Evolutionary conservation across 345 rosid species (phyloP), one percentile per base, ranked within the genome.

Genomic region (Turritis glabra): DNA sequence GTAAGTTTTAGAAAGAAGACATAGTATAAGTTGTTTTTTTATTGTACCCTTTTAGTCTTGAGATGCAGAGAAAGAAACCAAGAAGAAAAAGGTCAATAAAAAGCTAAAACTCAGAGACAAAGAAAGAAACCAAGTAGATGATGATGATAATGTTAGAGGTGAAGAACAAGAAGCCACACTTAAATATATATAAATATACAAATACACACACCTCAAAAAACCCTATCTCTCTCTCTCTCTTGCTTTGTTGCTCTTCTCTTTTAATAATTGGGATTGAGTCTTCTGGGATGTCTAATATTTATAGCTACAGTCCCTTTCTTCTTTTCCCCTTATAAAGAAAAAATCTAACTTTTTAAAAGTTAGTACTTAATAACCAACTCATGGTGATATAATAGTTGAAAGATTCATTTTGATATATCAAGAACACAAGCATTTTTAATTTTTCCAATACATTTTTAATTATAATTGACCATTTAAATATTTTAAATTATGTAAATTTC

Each of bases 1-100:
- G 80, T 77, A 77, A 37, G 71, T 52, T 70, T 71, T 77, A 57
- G 77, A 77, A 77, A 77, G 71, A 77, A 64, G 72, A 77, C 76
- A 69, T 62, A 63, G 41, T 69, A 69, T 67, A 58, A 75, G 54
- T 67, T 67, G 69, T 69, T 53, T 76, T 69, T 69, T 77, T 56
- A 71, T 71, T 77, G 50, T 77, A 77, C 76, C 60, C 48, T 71
- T 59, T 46, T 23, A 46, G 65, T 61, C 51, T 55, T 63, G 68
- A 58, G 80, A 64, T 77, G 48, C 71, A 71, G 77, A 77, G 72
- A 64, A 71, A 64, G 67, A 71, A 77, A 64, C 73, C 80, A 77
- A 77, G 77, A 71, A 71, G 80, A 71, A 65, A 77, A 50, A 58
- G 77, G 80, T 77, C 77, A 77, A 77, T 30, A 71, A 6, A 77